These are phyloP conservation scores for Talaromyces albobiverticillius DNA, from an alignment of 2,329 filamentous ascomycete species.

Conservation along the genomic window DNA sequence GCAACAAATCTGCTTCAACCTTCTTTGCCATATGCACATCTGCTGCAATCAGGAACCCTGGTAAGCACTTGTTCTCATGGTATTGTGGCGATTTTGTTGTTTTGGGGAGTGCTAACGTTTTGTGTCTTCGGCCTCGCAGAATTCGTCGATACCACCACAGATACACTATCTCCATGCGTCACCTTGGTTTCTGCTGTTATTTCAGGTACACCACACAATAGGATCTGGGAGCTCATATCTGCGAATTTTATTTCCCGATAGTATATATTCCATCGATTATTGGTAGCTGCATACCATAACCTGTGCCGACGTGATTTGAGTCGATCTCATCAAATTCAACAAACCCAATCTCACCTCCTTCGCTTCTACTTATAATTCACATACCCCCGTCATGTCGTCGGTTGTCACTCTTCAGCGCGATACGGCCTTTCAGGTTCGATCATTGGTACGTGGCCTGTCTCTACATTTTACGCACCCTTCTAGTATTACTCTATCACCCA, in stretches of 20 bases:
- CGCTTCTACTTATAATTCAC: not conserved
- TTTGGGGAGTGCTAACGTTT: not conserved
- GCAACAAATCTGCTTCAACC: not conserved
- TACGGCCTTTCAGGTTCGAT: conserved; percentile 48
- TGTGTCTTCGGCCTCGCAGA: not conserved
- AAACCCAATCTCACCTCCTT: not conserved
- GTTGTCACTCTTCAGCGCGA: conserved; percentile 39
- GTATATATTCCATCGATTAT: too few relatives aligned
- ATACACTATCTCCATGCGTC: conserved; percentile 16
- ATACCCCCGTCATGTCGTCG: conserved; percentile 35
- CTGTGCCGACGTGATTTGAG: not conserved
- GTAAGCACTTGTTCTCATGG: not conserved
- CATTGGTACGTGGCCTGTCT: conserved; percentile 35
- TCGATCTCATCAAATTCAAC: not conserved
- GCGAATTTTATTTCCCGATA: not conserved
- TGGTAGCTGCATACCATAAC: too few relatives aligned
- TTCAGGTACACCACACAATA: conserved; percentile 23
- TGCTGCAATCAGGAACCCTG: not conserved
- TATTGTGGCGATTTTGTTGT: not conserved
- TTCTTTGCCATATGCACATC: not conserved
- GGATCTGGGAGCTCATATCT: conserved; percentile 1
- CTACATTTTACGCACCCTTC: not conserved
- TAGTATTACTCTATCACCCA: not conserved
- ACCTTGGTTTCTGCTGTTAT: conserved; percentile 21
- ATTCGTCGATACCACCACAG: not conserved